Percentiles rank a stretch among this genome's conserved stretches.
phyloP scores from a whole-genome alignment of 2,329 filamentous ascomycete genomes.

The Aspergillus sp. region DNA sequence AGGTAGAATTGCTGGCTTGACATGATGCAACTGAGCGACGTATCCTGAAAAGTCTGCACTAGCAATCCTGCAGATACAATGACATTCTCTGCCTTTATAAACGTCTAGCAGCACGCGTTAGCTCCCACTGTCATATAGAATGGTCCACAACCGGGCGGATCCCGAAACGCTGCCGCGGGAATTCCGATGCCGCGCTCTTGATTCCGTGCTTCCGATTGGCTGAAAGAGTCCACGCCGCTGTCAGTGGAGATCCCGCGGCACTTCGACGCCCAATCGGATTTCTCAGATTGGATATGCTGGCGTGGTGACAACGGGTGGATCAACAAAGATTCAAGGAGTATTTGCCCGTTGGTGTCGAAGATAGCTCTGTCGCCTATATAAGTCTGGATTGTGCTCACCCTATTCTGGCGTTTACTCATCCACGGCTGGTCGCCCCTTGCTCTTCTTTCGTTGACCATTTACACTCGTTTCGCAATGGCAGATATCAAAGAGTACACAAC shows the following conservation, averaged over 20 bases:
- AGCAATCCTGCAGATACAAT: background rate
- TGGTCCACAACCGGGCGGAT: no score
- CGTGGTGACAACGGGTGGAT: background rate
- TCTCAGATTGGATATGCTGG: background rate
- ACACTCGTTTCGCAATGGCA: slow-evolving; percentile 1
- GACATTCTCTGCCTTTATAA: background rate
- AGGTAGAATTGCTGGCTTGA: slow-evolving; percentile 13
- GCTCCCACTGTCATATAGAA: no score
- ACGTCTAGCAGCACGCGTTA: background rate
- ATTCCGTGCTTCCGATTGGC: background rate
- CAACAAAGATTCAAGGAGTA: background rate
- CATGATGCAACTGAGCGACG: background rate
- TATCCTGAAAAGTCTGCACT: no score
- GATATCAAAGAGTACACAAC: slow-evolving; percentile 22
- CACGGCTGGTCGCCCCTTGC: no score
- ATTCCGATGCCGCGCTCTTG: background rate
- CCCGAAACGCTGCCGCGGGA: background rate
- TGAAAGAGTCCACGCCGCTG: background rate
- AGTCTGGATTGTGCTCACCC: background rate
- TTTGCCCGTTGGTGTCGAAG: background rate
- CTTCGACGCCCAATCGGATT: background rate
- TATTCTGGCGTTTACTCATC: no score
- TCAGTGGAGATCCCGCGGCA: no score
- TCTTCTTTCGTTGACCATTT: background rate
- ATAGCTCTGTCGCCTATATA: background rate